Base-by-base conservation (phyloP, 2,329 filamentous ascomycete species). In the Tolypocladium inflatum region DNA sequence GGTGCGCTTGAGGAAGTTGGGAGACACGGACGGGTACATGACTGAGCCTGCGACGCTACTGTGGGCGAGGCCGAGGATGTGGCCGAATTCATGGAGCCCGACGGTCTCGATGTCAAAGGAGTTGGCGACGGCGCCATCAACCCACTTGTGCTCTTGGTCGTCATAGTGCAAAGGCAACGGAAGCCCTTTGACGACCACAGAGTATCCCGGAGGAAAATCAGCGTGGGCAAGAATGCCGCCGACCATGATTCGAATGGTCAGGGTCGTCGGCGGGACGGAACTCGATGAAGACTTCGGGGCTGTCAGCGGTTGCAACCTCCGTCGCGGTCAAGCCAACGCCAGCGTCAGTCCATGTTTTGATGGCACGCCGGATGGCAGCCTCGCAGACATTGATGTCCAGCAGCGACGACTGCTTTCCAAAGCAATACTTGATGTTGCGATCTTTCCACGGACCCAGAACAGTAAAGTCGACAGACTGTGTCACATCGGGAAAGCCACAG, bases 191-290 rank as follows among this genome's bases (percentile, higher is more conserved):
- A 56, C 48, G 9, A 54, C 23, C 15, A 56, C 33, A 13, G 57
- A 55, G 56, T 43, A 57, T 9, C 51, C 56, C 15, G 56, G 39
- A 15, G 56, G 56, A 33, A 50, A 55, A 26, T 57, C 51, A 33
- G 30, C 41, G 30, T 57, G 51, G 19, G 51, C 56, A 7, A 55
- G 50, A 33, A 57, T 48, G 33, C 56, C 51, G 3, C 21, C 33
- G 30, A 57, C 56, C 39, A 55, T 57, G 50, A n/a, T n/a, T n/a
- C n/a, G 26, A 57, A 37, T 57, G 51, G 52, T 57, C 56, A 30
- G 48, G 51, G 39, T 57, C 51, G 30, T 55, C 55, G 51, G 41
- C 51, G 5, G 50, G 51, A 1, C 51, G n/a, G 56, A 55, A 57
- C 30, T 54, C 51, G 15, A 57, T 26, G 26, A 54, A 57, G 37